Base-by-base conservation (phyloP, 192 early-diverging fungal species). In the Coemansia javaensis region DNA sequence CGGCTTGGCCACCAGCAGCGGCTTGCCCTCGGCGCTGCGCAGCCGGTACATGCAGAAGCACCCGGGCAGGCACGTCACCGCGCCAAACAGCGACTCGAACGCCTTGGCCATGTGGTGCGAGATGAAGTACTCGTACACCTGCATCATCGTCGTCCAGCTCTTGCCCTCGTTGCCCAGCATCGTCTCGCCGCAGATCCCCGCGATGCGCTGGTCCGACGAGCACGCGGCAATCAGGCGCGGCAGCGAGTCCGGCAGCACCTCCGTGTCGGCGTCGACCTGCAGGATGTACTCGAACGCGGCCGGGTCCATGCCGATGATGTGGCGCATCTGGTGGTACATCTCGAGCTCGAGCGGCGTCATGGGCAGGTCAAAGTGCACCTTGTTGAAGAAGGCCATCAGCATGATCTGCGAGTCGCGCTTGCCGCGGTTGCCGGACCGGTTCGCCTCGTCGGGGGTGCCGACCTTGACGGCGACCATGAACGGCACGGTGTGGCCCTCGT, bases 261-360 rank as follows among this genome's bases (percentile, higher is more conserved):
- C 82, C 0, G 89, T 91, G 65, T 91, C 89, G 13, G 89, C 86
- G 56, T 91, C 89, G 12, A 91, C 81, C 79, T 85, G 84, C 24
- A 91, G 70, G 12, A 85, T 66, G 56, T 89, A 86, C 69, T 90
- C 87, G 58, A 85, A 93, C 56, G 82, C 82, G 28, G 73, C 77
- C 2, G 86, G 88, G 56, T 84, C 81, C 12, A 97, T 87, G 28
- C 94, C 94, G 61, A 97, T 96, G 21, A 96, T 85, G 55, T 96
- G 87, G 75, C 93, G 93, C 77, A 99, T 93, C 63, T 96, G 91
- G 77, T 97, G 91, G 76, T 89, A 99, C 44, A 98, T 85, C n/a
- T n/a, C n/a, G n/a, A n/a, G n/a, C n/a, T n/a, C n/a, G n/a, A n/a
- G n/a, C n/a, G n/a, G n/a, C n/a, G n/a, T n/a, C n/a, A n/a, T n/a